A percentile compares a stretch with the other conserved stretches of the same genome.
Conservation (phyloP, 495 filamentous ascomycete genomes). For the Trichoderma asperelloides region DNA sequence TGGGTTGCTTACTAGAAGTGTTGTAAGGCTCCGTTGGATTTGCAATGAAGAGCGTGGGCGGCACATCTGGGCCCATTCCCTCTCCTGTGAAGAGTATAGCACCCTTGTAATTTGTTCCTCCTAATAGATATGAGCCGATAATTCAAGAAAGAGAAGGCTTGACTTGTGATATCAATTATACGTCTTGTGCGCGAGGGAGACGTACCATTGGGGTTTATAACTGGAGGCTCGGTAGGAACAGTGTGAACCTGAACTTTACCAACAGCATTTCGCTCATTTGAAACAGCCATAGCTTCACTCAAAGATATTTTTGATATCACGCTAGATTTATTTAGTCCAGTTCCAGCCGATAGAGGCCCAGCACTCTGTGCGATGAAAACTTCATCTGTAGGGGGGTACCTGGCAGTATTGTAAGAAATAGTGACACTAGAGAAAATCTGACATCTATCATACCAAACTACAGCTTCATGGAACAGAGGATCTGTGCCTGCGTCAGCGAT, state of each 20-base stretch:
- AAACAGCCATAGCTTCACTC: constrained; percentile 27
- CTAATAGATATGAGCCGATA: constrained; percentile 18
- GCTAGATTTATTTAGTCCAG: constrained; percentile 42
- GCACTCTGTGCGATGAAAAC: constrained; percentile 47
- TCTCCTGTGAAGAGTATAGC: constrained; percentile 37
- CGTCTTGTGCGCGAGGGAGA: too few relatives aligned
- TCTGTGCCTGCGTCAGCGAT: constrained; percentile 29
- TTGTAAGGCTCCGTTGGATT: constrained; percentile 41
- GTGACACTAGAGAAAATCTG: background rate
- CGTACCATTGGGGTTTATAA: constrained; percentile 44
- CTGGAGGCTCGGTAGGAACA: constrained; percentile 26
- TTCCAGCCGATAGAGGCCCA: constrained; percentile 34
- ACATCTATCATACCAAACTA: constrained; percentile 34
- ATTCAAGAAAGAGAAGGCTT: background rate
- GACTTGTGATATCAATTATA: background rate
- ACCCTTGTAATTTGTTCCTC: constrained; percentile 39
- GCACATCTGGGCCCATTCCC: constrained; percentile 35
- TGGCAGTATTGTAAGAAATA: constrained; percentile 9
- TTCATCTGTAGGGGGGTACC: constrained; percentile 37
- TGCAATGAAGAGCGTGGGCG: constrained; percentile 36
- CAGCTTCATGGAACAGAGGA: constrained; percentile 43
- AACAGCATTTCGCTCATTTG: constrained; percentile 29
- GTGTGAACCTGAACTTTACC: constrained; percentile 31
- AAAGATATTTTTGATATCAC: constrained; percentile 43
- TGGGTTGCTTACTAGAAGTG: constrained; percentile 28